Evolutionary conservation across 208 protist species (phyloP), one percentile per base, ranked within the genome.

Genomic region (Leishmania guyanensis): DNA sequence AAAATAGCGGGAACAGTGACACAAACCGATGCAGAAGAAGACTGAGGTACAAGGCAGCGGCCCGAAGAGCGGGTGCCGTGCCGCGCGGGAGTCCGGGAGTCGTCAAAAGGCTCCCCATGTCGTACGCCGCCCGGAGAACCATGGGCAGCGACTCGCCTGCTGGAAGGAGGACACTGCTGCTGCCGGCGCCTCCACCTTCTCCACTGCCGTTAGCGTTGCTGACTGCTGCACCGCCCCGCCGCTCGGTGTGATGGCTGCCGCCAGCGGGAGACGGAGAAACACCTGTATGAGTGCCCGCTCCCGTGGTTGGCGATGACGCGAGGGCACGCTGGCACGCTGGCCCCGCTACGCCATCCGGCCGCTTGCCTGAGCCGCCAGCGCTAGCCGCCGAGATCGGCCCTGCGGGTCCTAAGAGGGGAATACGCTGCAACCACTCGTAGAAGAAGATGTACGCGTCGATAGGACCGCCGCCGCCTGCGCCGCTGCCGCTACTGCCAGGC

Each of bases 1-100:
- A 82, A 81, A 96, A 96, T 20, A 94, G 80, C 6, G 93, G 93
- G 76, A 96, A 96, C 39, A 92, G 90, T 20, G 90, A 88, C 46
- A 88, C 81, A 70, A 88, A 96, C 1, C 91, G 85, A 70, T 95
- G 91, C 17, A 95, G 85, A 26, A 93, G 83, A 6, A 96, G 84
- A 65, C 90, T 93, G 36, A 96, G 84, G 78, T 94, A 96, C 46
- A 96, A 81, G 5, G 86, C 83, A 3, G 87, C 87, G 9, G 85
- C 91, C 39, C 90, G 88, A 43, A 91, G 71, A 5, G 88, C 78
- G 4, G 72, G 62, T 0, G 79, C 73, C 17, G 78, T 82, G 16
- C 83, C 87, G 16, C 64, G 62, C 43, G 86, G 77, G 39, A 92
- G 83, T 14, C 90, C 89, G 0, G 90, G 91, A 0, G 89, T 17